Percentiles rank a stretch among this genome's conserved stretches.
phyloP scores from a whole-genome alignment of 176 grass and related monocot species.

The Triticum turgidum region DNA sequence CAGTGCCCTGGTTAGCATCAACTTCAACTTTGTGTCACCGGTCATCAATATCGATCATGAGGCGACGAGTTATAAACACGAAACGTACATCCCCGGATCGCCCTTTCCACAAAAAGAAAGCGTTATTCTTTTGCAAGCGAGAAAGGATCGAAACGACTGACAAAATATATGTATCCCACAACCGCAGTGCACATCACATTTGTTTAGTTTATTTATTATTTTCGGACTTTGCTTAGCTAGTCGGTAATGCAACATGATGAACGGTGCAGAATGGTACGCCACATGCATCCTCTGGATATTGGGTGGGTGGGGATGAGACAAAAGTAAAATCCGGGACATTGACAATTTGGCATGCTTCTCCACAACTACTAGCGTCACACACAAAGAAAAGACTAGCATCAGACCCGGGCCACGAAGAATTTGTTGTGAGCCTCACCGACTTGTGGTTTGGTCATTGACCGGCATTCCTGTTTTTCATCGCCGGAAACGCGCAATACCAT shows the following conservation, averaged over 20 bases:
- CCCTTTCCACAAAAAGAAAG: background rate
- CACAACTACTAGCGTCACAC: background rate
- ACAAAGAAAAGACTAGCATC: background rate
- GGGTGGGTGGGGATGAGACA: conserved; percentile 16
- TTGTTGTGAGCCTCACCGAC: background rate
- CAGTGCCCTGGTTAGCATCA: background rate
- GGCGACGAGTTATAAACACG: too few species aligned
- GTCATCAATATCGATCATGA: background rate
- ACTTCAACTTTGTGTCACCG: background rate
- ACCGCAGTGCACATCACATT: too few species aligned
- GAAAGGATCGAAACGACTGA: too few species aligned
- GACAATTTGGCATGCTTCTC: background rate
- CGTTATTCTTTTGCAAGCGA: background rate
- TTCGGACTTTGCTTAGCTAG: conserved; percentile 17
- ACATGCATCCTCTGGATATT: conserved; percentile 8
- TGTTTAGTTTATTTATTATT: too few species aligned
- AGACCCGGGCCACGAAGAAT: too few species aligned
- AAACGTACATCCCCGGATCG: background rate
- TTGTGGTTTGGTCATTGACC: background rate
- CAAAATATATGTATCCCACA: too few species aligned
- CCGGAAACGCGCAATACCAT: too few species aligned
- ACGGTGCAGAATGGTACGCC: background rate
- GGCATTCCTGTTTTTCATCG: too few species aligned
- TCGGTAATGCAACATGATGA: background rate
- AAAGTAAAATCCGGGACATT: background rate